Base-by-base conservation (phyloP, 2,329 filamentous ascomycete genomes). In the Penicillium freii region DNA sequence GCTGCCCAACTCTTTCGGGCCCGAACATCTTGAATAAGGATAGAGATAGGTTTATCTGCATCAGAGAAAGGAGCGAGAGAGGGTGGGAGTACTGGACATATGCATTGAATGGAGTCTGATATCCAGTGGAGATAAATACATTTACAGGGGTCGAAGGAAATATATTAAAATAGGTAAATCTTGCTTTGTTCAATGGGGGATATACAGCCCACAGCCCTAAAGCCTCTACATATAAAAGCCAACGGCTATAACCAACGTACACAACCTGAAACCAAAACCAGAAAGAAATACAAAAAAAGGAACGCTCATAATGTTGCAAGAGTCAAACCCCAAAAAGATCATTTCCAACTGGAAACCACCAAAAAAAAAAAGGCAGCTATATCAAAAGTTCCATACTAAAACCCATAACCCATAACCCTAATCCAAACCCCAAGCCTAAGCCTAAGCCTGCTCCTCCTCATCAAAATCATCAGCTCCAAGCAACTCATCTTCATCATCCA, bases 401-500 rank as follows among this genome's bases (percentile, higher is more conserved):
- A 36, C 8, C 15, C 19, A 15, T 27, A 38, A 36, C 8, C 15
- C 19, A 15, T 27, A 36, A 7, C 23, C 31, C 9, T 43, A 21
- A 33, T n/a, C 31, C n/a, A 13, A 27, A 19, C 8, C 9, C 4
- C 27, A 34, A 47, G 5, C 25, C 27, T 19, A 25, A 17, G 29
- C 36, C 56, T 66, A 76, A 44, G 69, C 69, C 54, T 36, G 45
- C 8, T 77, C 75, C 51, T 78, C 89, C 60, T 97, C 93, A 63
- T 97, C 93, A 65, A 91, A 92, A 58, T 96, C 92, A 65, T 97
- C 93, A 0, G 67, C 68, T 1, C 94, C 94, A 36, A 99, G 78
- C 65, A 99, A 78, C 79, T 97, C 93, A 48, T 93, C 93, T 73
- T 97, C 94, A 71, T 97, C 94, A 50, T 94, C 90, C 68, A 96